These are phyloP conservation scores for Esteya vermicola DNA, from an alignment of 2,329 filamentous ascomycete species.

Conservation along the genomic window DNA sequence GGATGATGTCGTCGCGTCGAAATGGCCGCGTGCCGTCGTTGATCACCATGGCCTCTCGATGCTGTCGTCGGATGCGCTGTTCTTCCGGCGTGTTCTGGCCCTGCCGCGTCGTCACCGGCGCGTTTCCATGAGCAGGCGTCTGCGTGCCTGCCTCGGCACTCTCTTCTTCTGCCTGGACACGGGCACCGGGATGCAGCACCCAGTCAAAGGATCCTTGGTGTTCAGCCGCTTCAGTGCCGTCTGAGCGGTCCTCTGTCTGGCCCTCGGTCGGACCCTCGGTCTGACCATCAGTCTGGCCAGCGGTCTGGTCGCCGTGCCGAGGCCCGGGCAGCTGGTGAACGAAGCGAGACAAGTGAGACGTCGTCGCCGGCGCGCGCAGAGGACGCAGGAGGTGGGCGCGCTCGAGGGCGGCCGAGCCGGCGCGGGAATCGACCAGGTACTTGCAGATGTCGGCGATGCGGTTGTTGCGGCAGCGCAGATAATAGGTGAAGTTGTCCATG, in stretches of 20 bases:
- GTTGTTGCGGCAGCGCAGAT: constrained; percentile 35
- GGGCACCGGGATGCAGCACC: background rate
- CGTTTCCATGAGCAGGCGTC: too few relatives aligned
- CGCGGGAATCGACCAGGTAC: constrained; percentile 30
- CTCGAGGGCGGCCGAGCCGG: constrained; percentile 36
- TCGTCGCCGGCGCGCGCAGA: too few relatives aligned
- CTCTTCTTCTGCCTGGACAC: too few relatives aligned
- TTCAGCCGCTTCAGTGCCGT: too few relatives aligned
- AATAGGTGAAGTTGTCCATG: constrained; percentile 36
- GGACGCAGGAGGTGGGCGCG: constrained; percentile 31
- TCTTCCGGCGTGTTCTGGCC: constrained; percentile 47
- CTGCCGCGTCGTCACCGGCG: constrained; percentile 17
- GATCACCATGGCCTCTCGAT: constrained; percentile 81
- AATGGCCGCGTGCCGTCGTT: constrained; percentile 72
- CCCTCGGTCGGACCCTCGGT: too few relatives aligned
- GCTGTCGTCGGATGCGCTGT: constrained; percentile 56
- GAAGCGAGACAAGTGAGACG: too few relatives aligned
- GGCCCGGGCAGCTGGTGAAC: too few relatives aligned
- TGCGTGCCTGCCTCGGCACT: background rate
- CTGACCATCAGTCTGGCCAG: too few relatives aligned
- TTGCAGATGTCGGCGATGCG: constrained; percentile 37
- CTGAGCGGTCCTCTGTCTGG: too few relatives aligned
- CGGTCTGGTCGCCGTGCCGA: background rate
- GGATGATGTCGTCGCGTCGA: constrained; percentile 64
- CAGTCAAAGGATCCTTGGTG: too few relatives aligned